Evolutionary conservation across 768 basidiomycete species (phyloP), one percentile per base, ranked within the genome.

Genomic region (Phaeolepiota aurea): DNA sequence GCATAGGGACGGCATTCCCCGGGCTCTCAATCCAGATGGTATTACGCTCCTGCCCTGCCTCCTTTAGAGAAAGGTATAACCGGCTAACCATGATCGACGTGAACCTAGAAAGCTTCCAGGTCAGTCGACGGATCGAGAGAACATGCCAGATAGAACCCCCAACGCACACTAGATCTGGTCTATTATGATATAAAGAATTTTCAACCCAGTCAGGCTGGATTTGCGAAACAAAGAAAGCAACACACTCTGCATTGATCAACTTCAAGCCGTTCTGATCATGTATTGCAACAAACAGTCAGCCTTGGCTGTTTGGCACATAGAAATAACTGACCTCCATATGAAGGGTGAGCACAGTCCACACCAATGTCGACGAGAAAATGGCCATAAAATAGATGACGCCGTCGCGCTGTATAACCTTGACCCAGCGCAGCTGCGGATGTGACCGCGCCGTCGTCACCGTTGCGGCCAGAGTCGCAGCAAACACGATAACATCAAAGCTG

Each of bases 281-380:
- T 12, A 38, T 20, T 18, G 20, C 13, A 20, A 11, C 15, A 10
- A 18, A 35, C 20, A 32, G 13, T 33, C 13, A 16, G 32, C n/a
- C 32, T 14, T 21, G 11, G 7, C 1, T n/a, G 37, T 18, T 31
- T 11, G 20, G 28, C 21, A 38, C 12, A 32, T 14, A 22, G n/a
- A 38, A 20, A 12, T 20, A 12, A 38, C 37, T 13, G 3, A 38
- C 37, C 10, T 18, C 1, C 5, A 25, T 23, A 15, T 14, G 18
- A 28, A 37, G 28, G 14, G 13, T 20, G 16, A 51, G 30, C 10
- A 51, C 12, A 12, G 51, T 37, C 48, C 50, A 54, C 7, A 48
- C 18, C n/a, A 51, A 37, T 12, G 50, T 53, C 3, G 46, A 51
- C 5, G 50, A 49, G 39, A 51, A 54, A n/a, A 54, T 52, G 1